These are phyloP conservation scores for Pyricularia sp. DNA, from an alignment of 2,329 filamentous ascomycete genomes.

Conservation along the genomic window DNA sequence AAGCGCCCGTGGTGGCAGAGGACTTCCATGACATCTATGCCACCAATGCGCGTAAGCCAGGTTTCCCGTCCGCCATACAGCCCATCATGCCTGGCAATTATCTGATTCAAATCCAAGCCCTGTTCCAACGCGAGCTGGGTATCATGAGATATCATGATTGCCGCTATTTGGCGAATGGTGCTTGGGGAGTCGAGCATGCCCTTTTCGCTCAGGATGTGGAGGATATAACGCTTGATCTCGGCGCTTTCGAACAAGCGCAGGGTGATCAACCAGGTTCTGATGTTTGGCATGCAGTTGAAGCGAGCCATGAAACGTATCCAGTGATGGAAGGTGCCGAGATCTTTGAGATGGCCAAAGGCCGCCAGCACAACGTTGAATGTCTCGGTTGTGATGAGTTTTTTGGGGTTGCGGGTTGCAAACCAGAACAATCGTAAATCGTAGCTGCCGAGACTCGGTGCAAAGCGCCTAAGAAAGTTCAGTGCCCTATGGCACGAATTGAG, in stretches of 20 bases:
- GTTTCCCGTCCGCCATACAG: conserved; percentile 26
- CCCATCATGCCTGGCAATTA: conserved; percentile 25
- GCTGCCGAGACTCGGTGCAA: conserved; percentile 8
- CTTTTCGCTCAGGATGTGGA: conserved; percentile 31
- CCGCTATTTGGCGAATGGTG: conserved; percentile 24
- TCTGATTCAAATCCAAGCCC: conserved; percentile 14
- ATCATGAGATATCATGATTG: conserved; percentile 29
- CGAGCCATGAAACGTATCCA: conserved; percentile 27
- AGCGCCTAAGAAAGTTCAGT: conserved; percentile 24
- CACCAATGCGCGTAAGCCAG: conserved; percentile 27
- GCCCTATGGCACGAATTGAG: conserved; percentile 28
- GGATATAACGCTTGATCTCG: conserved; percentile 32
- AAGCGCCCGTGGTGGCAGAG: conserved; percentile 26
- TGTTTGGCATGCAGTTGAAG: conserved; percentile 25
- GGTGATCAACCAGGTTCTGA: conserved; percentile 35
- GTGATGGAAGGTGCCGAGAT: conserved; percentile 28
- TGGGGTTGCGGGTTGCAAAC: conserved; percentile 9
- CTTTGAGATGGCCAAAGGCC: conserved; percentile 23
- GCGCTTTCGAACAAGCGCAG: conserved; percentile 44
- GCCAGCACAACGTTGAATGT: conserved; percentile 35
- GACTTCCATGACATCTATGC: conserved; percentile 27
- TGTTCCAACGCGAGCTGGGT: conserved; percentile 21
- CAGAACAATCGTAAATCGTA: conserved; percentile 19
- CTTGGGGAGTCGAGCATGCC: conserved; percentile 26
- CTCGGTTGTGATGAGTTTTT: conserved; percentile 25